Evolutionary conservation across 1,284 basidiomycete genomes (phyloP), one percentile per base, ranked within the genome.

Genomic region (Xerocomus nothofagi): DNA sequence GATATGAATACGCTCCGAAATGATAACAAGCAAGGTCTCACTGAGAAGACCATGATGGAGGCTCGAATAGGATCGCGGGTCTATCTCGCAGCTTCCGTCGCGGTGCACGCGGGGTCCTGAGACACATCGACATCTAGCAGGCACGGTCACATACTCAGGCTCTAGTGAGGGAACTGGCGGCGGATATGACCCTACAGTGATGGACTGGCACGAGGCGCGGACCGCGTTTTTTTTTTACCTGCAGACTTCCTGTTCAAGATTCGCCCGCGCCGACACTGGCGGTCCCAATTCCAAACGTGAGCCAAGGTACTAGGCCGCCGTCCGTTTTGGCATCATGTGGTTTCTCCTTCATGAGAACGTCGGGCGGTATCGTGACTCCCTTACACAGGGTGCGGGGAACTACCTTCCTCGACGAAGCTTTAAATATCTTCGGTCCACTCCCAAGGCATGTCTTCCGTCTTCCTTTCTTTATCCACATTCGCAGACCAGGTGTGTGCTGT

Each of bases 401-500:
- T n/a, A 17, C 23, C 29, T 31, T 39, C n/a, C 29, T 31, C 34
- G 14, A 23, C 3, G 29, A 31, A 18, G 18, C 24, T 32, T 54
- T 49, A 54, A 48, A 54, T 49, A 51, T 26, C 15, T 17, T 7
- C 29, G 10, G 8, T 14, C 15, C 14, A 40, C 14, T 26, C 48
- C 14, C 17, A 29, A 11, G 21, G 29, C 21, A 24, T 17, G 3
- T 6, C 21, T 17, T 12, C 17, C 33, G 3, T 26, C 8, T 20
- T 39, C 17, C 21, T 34, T 39, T 10, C 6, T 27, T 51, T 39
- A 12, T 17, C 27, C 8, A 8, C n/a, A 21, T 51, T 24, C 40
- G 15, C 18, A 42, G 37, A 26, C 14, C 6, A 12, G 27, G 12
- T 6, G 27, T 4, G 27, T 12, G 12, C 14, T 29, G 27, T 39